phyloP scores from a whole-genome alignment of 2,329 filamentous ascomycete species.

The Fusarium sp. region DNA sequence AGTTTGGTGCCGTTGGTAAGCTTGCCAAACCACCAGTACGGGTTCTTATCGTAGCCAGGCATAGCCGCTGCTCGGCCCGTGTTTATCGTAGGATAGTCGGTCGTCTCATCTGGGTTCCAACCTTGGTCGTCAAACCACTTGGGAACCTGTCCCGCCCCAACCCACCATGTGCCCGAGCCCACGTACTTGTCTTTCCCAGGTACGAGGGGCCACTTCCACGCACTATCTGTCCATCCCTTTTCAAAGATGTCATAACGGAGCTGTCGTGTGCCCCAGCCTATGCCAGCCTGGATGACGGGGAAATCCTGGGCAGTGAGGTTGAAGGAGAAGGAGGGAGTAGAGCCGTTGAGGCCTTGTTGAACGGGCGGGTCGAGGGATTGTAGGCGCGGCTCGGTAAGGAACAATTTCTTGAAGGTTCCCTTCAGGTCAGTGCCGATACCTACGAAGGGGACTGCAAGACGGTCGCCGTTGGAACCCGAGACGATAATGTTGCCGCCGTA shows the following conservation, averaged over 20 bases:
- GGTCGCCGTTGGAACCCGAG: constrained; percentile 46
- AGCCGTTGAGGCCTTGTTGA: background rate
- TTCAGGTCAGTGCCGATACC: constrained; percentile 14
- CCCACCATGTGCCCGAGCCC: constrained; percentile 11
- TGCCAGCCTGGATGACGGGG: constrained; percentile 24
- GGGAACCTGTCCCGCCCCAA: background rate
- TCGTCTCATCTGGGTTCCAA: background rate
- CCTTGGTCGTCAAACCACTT: background rate
- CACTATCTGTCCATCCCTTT: background rate
- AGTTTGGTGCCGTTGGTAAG: constrained; percentile 3
- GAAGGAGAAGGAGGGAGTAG: constrained; percentile 61
- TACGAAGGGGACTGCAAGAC: constrained; percentile 46
- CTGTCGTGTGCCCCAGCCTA: constrained; percentile 40
- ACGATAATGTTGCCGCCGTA: constrained; percentile 19
- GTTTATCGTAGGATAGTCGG: background rate
- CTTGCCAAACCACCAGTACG: constrained; percentile 9
- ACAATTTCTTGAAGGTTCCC: background rate
- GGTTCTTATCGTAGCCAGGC: background rate
- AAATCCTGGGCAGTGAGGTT: constrained; percentile 48
- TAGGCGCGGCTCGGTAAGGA: background rate
- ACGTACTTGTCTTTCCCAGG: constrained; percentile 12
- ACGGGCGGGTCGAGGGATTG: background rate
- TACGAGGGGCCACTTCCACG: constrained; percentile 18
- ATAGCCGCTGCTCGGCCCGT: background rate
- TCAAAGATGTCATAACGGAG: constrained; percentile 37